phyloP scores from a whole-genome alignment of 202 grass and related monocot genomes.

The Zoysia matrella region DNA sequence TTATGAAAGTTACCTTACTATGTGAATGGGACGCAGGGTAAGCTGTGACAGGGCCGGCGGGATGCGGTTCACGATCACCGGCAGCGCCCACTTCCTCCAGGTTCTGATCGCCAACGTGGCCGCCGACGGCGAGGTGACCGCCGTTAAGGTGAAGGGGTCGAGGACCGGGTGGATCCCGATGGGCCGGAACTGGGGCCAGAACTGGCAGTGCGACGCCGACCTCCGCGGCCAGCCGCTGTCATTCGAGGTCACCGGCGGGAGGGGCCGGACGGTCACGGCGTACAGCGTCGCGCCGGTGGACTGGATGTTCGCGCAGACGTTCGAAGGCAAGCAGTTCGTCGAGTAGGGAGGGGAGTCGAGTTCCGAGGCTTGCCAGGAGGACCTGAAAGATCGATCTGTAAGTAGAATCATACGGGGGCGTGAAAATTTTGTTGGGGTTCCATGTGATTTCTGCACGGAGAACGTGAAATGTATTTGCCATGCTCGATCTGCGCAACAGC shows the following conservation, averaged over 20 bases:
- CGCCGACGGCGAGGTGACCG: slow-evolving; percentile 62
- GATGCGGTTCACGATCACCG: slow-evolving; percentile 81
- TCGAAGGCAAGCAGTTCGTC: slow-evolving; percentile 80
- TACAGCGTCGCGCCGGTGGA: slow-evolving; percentile 69
- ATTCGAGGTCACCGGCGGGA: slow-evolving; percentile 71
- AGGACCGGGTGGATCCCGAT: slow-evolving; percentile 90
- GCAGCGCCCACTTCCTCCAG: slow-evolving; percentile 80
- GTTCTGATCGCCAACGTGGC: slow-evolving; percentile 93
- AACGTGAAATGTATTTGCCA: background rate
- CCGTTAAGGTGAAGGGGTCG: slow-evolving; percentile 88
- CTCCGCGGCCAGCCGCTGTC: slow-evolving; percentile 81
- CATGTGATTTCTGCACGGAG: background rate
- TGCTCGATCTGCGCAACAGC: background rate
- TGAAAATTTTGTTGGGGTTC: background rate
- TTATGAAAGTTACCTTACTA: background rate
- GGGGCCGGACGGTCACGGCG: slow-evolving; percentile 61
- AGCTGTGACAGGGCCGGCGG: slow-evolving; percentile 80
- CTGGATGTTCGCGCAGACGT: slow-evolving; percentile 90
- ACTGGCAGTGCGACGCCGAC: slow-evolving; percentile 91
- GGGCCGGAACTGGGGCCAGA: slow-evolving; percentile 98
- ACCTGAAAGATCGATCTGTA: background rate
- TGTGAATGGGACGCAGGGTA: slow-evolving; percentile 59
- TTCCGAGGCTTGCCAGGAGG: background rate
- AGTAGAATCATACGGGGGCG: slow-evolving; percentile 34
- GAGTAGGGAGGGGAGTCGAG: slow-evolving; percentile 27